These are phyloP conservation scores for Phialocephala subalpina DNA, from an alignment of 2,329 filamentous ascomycete genomes.

Conservation along the genomic window DNA sequence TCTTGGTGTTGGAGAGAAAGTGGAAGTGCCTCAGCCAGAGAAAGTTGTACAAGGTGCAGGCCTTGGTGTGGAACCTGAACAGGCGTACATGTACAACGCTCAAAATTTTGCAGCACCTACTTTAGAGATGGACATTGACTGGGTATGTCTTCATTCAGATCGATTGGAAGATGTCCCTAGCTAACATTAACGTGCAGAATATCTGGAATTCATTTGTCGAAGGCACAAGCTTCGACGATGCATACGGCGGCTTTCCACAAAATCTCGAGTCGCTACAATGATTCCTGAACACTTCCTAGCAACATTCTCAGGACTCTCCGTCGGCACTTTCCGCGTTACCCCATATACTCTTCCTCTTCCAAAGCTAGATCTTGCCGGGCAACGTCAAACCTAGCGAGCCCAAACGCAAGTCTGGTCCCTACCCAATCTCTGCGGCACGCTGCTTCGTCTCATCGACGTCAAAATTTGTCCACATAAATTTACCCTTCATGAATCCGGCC, in stretches of 20 bases:
- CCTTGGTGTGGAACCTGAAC: conserved; percentile 4
- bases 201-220: conserved; percentile 43
- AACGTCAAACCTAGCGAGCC: neutral
- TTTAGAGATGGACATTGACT: conserved; percentile 41
- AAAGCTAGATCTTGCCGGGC: neutral
- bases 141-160: conserved; percentile 31
- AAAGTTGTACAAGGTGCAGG: neutral
- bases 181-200: conserved; percentile 26
- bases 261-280: neutral
- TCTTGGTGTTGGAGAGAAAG: conserved; percentile 23
- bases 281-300: neutral
- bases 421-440: conserved; percentile 44
- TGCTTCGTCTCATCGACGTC: conserved; percentile 56
- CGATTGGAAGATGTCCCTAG: neutral
- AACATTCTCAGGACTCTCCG: neutral
- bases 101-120: conserved; percentile 11
- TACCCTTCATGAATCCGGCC: conserved; percentile 53
- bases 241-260: conserved; percentile 21
- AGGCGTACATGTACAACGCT: conserved; percentile 6
- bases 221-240: conserved; percentile 36
- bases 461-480: conserved; percentile 56
- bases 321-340: no score
- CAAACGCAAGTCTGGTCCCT: conserved; percentile 1
- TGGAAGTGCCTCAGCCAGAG: neutral
- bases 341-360: neutral